Evolutionary conservation across 257 asterid genomes (phyloP).

Genomic region (Ajuga chamaepitys): DNA sequence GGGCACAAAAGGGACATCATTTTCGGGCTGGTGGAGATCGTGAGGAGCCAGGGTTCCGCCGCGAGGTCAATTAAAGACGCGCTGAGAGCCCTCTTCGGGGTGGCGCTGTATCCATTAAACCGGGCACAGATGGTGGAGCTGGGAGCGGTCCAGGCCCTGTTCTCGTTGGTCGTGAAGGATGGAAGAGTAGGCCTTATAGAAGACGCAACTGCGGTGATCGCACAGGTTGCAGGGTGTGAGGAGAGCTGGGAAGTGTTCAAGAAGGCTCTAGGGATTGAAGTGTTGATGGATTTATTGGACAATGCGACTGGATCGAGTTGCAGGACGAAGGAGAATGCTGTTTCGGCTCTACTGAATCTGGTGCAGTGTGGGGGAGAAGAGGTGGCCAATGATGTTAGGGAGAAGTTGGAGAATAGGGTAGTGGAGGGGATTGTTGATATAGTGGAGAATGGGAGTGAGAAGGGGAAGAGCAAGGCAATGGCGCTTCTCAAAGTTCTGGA

Average conservation of each 20-base stretch:
- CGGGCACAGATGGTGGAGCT: conserved; percentile 75
- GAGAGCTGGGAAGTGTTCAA: conserved; percentile 79
- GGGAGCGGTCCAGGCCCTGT: conserved; percentile 68
- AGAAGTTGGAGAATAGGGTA: conserved; percentile 44
- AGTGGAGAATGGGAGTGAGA: conserved; percentile 59
- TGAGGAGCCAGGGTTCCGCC: conserved; percentile 42
- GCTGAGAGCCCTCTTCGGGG: conserved; percentile 65
- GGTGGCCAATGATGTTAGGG: conserved; percentile 41
- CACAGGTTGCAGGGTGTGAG: conserved; percentile 86
- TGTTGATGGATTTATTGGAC: conserved; percentile 80
- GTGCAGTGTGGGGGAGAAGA: conserved; percentile 67
- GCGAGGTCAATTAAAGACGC: conserved; percentile 77
- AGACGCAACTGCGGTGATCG: conserved; percentile 92
- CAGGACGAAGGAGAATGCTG: conserved; percentile 80
- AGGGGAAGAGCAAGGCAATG: conserved; percentile 60
- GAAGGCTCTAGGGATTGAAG: conserved; percentile 56
- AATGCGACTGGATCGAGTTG: conserved; percentile 66
- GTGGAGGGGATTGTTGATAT: conserved; percentile 74
- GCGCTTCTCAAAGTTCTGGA: conserved; percentile 47
- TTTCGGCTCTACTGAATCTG: conserved; percentile 66
- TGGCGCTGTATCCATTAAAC: conserved; percentile 63
- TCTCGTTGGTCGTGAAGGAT: conserved; percentile 60
- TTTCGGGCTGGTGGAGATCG: conserved; percentile 68
- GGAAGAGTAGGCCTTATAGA: conserved; percentile 69
- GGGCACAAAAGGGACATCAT: conserved; percentile 89